These are phyloP conservation scores for Arthrinium puccinioides DNA, from an alignment of 2,329 filamentous ascomycete species.

Conservation along the genomic window DNA sequence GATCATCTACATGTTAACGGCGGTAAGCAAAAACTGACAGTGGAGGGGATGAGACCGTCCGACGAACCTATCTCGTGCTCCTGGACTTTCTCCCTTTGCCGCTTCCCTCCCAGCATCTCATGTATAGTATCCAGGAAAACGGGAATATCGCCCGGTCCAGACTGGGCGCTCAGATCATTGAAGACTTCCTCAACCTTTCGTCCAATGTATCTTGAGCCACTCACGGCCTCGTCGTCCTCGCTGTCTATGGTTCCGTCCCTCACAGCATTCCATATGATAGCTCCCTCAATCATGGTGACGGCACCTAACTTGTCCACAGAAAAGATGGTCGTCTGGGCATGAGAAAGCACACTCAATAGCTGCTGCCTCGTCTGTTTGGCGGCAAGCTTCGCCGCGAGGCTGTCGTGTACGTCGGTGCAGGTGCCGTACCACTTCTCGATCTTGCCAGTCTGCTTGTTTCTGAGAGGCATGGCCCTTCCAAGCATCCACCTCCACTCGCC, in stretches of 20 bases:
- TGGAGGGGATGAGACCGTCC: neutral
- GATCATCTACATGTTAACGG: conserved; percentile 33
- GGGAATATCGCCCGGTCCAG: conserved; percentile 34
- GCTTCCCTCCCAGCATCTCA: conserved; percentile 55
- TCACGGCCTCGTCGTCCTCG: conserved; percentile 25
- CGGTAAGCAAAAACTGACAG: no score
- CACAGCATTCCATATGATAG: conserved; percentile 43
- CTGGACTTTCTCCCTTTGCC: conserved; percentile 48
- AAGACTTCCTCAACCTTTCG: conserved; percentile 60
- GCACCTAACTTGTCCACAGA: conserved; percentile 56
- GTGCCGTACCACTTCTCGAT: conserved; percentile 77
- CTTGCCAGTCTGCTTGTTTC: conserved; percentile 54
- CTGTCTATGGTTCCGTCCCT: conserved; percentile 27
- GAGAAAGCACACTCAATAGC: conserved; percentile 64
- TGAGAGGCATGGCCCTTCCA: conserved; percentile 61
- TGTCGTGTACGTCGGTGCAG: conserved; percentile 72
- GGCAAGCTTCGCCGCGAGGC: conserved; percentile 59
- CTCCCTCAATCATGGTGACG: conserved; percentile 65
- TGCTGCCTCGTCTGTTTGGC: conserved; percentile 63
- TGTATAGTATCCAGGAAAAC: conserved; percentile 53
- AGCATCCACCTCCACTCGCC: conserved; percentile 77
- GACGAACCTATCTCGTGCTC: conserved; percentile 51
- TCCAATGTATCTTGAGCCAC: conserved; percentile 47
- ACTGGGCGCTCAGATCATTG: conserved; percentile 35
- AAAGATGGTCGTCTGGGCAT: conserved; percentile 71